Evolutionary conservation across 1,284 basidiomycete species (phyloP), one percentile per base, ranked within the genome.

Genomic region (Trametes pubescens): DNA sequence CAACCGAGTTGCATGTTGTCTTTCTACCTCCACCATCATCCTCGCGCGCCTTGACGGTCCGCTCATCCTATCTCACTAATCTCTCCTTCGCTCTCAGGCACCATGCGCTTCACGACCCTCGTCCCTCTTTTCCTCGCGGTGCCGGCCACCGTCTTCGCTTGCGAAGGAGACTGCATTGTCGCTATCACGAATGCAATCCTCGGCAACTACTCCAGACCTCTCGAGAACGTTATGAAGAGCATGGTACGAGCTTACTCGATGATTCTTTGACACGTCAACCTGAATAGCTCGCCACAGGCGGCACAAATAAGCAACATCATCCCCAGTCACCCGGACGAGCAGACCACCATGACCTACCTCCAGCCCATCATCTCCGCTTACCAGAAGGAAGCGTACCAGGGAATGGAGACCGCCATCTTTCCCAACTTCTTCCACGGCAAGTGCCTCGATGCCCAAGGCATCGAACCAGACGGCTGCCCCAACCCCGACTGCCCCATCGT

Each of bases 401-500:
- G 76, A 6, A 78, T 89, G 69, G 77, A 82, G 69, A 75, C 65
- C 29, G 81, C 80, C 22, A 87, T 91, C 66, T 91, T 91, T 66
- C 86, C 87, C 3, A 74, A 75, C 34, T 86, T 79, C 76, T 92
- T 92, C 75, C 91, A 92, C 67, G 91, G 91, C 61, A 93, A 91
- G 77, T 92, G 91, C 71, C 56, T 65, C n/a, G 84, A 85, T 69
- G 71, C 79, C 47, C 79, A 85, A 61, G 86, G 84, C 53, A 76
- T 81, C 59, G 82, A 87, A 29, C 90, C 90, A 14, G 58, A 77
- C 5, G 91, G 91, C 32, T 93, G 91, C 69, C 90, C 91, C 2
- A 90, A 92, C 70, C 90, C 90, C 34, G 85, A 91, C 72, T 92
- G 91, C 73, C 84, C 88, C 37, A 83, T 90, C 62, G 84, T 91